Evolutionary conservation across 257 asterid genomes (phyloP), one percentile per base, ranked within the genome.

Genomic region (Ilex asprella): DNA sequence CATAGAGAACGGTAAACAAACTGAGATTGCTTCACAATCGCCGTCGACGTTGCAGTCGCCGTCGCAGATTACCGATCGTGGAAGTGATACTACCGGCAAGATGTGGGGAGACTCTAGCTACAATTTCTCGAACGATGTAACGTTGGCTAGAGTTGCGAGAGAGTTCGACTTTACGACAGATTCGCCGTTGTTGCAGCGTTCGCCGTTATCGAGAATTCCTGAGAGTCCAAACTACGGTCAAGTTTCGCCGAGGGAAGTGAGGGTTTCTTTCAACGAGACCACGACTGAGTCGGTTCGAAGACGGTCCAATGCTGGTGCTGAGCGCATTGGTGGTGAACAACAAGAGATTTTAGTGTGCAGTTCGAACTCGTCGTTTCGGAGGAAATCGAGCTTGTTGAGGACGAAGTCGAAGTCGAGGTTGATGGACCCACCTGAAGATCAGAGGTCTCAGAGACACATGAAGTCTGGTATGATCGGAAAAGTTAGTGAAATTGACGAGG

Each of bases 401-500:
- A 39, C 54, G 16, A 67, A 59, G 53, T 58, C 65, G 5, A 67
- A 58, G 31, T 67, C 59, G 6, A 51, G 64, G 53, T 31, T 67
- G 2, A 10, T 47, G 5, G 71, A 51, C 32, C 31, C 44, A 5
- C 21, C 64, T n/a, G 39, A 43, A 21, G 57, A 53, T n/a, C 27
- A 53, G 30, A 53, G 30, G 15, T 53, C 62, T 9, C 60, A 39
- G 39, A 53, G 43, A 16, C 10, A 21, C 5, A 2, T 13, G 10
- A 56, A 46, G 31, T 57, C 62, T 27, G 56, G 58, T 16, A 21
- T 30, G 29, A 16, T 64, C 0, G 69, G 69, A 10, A 44, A 56
- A 55, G 49, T 46, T 53, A 30, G 47, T 14, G 70, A 56, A 27
- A 30, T 43, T 7, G 68, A 69, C 30, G 74, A 62, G 30, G 77